Conservation (phyloP, 805 yeast genomes). For the Clavispora asparagi region DNA sequence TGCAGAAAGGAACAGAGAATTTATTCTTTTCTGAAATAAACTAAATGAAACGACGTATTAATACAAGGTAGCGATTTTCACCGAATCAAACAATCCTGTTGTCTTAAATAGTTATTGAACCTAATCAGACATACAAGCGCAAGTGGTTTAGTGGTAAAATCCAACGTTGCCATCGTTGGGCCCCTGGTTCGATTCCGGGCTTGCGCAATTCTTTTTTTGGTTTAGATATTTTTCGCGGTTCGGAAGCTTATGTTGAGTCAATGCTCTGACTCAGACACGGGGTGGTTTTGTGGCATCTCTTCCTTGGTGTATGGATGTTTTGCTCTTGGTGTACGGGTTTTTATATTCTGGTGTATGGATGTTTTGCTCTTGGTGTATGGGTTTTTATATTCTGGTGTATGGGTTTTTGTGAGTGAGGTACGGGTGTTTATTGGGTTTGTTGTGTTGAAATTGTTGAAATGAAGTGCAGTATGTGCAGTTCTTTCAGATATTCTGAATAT, state of each 20-base stretch:
- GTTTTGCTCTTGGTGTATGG: neutral
- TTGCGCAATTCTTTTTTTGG: constrained; percentile 13
- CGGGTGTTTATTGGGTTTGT: neutral
- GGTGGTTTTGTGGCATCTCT: neutral
- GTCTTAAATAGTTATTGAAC: too few relatives aligned
- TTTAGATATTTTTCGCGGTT: too few relatives aligned
- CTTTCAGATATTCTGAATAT: too few relatives aligned
- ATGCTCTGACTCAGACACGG: neutral
- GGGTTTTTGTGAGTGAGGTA: neutral
- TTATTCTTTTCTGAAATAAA: too few relatives aligned
- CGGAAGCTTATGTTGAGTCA: too few relatives aligned
- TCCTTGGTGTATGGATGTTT: neutral
- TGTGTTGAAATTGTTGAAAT: too few relatives aligned
- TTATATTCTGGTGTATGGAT: neutral
- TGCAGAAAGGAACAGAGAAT: too few relatives aligned
- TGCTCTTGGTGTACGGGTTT: neutral
- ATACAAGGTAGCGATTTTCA: too few relatives aligned
- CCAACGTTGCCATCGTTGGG: constrained; percentile 14
- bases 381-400: neutral
- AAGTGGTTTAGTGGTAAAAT: constrained; percentile 16
- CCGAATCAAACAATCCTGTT: too few relatives aligned
- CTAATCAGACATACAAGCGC: constrained; percentile 4
- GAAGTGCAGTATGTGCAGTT: too few relatives aligned
- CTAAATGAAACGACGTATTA: too few relatives aligned
- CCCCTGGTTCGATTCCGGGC: constrained; percentile 21